Conservation (phyloP, 345 rosid species). For the Abelmoschus esculentus region DNA sequence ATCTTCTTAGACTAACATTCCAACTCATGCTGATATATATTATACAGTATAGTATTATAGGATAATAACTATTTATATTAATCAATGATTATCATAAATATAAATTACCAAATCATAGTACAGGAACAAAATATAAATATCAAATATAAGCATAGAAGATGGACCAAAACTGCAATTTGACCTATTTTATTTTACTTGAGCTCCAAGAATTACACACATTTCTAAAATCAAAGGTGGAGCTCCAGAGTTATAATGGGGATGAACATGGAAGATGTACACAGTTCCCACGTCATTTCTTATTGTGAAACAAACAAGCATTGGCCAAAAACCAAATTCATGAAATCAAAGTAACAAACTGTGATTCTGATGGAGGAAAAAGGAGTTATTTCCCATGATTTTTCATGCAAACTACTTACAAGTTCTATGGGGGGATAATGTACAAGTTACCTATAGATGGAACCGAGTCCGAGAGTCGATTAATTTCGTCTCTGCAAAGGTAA, state of each 20-base stretch:
- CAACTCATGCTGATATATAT: too few relatives aligned
- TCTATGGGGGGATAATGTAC: conserved; percentile 15
- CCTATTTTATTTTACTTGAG: too few relatives aligned
- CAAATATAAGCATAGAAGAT: too few relatives aligned
- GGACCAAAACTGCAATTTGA: too few relatives aligned
- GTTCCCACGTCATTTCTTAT: not conserved
- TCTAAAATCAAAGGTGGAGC: not conserved
- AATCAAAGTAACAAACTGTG: not conserved
- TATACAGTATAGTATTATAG: too few relatives aligned
- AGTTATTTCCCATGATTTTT: not conserved
- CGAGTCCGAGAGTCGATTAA: not conserved
- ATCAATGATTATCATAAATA: too few relatives aligned
- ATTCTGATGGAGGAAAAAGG: not conserved
- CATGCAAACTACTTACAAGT: not conserved
- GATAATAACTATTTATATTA: too few relatives aligned
- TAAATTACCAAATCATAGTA: too few relatives aligned
- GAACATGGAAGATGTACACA: not conserved
- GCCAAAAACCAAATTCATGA: not conserved
- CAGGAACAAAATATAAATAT: too few relatives aligned
- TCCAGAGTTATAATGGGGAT: not conserved
- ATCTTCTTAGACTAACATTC: not conserved
- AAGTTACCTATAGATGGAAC: not conserved
- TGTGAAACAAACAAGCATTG: not conserved
- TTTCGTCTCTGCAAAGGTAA: not conserved
- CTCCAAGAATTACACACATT: not conserved